Evolutionary conservation across 306 rosid genomes (phyloP).

Genomic region (Vachellia pachyceras): DNA sequence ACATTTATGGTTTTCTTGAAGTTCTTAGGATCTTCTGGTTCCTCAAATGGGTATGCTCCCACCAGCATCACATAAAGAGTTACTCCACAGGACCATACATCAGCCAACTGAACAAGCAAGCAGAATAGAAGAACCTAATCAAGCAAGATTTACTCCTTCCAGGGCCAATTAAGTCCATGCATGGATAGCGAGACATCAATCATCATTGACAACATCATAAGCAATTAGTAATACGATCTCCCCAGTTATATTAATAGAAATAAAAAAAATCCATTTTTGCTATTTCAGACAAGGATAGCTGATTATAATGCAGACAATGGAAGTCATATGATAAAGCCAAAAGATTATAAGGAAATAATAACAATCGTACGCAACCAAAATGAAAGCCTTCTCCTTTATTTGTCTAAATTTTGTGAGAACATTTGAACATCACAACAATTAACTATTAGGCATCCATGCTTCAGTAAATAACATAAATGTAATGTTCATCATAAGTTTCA

Average conservation of each 20-base stretch:
- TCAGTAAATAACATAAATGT: not conserved
- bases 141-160: slow-evolving; percentile 17
- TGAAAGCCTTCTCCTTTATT: slow-evolving; percentile 1
- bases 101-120: slow-evolving; percentile 59
- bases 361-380: not conserved
- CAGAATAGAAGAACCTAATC: slow-evolving; percentile 11
- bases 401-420: slow-evolving; percentile 9
- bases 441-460: slow-evolving; percentile 4
- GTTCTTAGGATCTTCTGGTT: slow-evolving; percentile 61
- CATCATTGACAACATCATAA: slow-evolving; percentile 8
- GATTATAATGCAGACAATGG: not conserved
- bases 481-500: slow-evolving; percentile 23
- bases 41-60: slow-evolving; percentile 67
- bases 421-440: slow-evolving; percentile 10
- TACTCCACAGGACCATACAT: slow-evolving; percentile 80
- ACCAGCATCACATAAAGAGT: slow-evolving; percentile 72
- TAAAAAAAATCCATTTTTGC: not conserved
- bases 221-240: not conserved
- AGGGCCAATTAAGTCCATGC: slow-evolving; percentile 1
- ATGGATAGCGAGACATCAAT: slow-evolving; percentile 6
- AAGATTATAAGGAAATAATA: slow-evolving; percentile 6
- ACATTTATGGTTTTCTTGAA: slow-evolving; percentile 57
- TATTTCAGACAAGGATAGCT: not conserved
- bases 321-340: slow-evolving; percentile 2
- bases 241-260: not conserved